A percentile compares a stretch with the other conserved stretches of the same genome.
Conservation (phyloP, 2,329 filamentous ascomycete species). For the Podosphaera fusca region DNA sequence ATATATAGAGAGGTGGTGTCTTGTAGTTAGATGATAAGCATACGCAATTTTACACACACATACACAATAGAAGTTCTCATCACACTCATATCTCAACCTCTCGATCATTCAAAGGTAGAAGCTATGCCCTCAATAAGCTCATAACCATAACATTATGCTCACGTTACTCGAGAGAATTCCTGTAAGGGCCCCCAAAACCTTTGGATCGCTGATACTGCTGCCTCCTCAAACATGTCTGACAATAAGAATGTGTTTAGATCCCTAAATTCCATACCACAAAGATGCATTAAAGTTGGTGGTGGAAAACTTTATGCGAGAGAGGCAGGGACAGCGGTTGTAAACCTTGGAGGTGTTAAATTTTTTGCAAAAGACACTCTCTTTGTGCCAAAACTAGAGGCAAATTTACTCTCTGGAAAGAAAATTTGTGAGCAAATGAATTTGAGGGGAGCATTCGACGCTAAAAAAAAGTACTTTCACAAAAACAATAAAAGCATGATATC, state of each 20-base stretch:
- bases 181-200: background rate
- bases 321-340: background rate
- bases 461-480: no score
- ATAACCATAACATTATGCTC: no score
- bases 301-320: background rate
- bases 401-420: background rate
- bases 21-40: no score
- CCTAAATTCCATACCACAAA: background rate
- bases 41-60: no score
- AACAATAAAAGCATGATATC: no score
- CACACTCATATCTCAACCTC: no score
- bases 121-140: no score
- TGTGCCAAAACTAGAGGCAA: background rate
- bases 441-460: no score
- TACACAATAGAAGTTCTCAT: no score
- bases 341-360: background rate
- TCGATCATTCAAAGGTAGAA: no score
- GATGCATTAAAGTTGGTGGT: background rate
- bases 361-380: background rate
- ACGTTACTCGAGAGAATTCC: background rate
- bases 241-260: background rate
- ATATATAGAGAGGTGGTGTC: no score
- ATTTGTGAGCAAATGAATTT: no score
- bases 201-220: background rate
- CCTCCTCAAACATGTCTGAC: background rate